Percentiles rank a stretch among this genome's conserved stretches.
Conservation (phyloP, 192 early-diverging fungal genomes). For the Rhizophagus prolifer region DNA sequence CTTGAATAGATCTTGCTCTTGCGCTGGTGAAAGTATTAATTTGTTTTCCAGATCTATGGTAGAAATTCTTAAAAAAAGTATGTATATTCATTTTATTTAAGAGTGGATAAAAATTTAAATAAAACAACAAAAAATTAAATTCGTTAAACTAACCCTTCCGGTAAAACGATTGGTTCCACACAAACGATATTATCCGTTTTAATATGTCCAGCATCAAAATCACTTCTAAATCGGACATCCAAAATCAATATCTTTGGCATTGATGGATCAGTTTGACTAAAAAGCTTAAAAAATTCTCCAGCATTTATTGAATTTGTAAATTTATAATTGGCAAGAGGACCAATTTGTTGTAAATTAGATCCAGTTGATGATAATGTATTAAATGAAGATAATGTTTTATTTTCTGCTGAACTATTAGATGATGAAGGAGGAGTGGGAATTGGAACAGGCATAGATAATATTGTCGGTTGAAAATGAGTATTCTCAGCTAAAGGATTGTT, state of each 20-base stretch:
- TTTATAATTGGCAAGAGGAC: background rate
- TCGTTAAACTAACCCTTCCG: conserved; percentile 20
- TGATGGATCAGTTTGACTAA: background rate
- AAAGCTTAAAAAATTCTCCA: background rate
- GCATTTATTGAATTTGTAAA: background rate
- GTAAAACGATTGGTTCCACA: conserved; percentile 24
- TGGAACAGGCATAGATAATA: background rate
- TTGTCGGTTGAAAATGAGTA: background rate
- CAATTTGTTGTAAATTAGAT: background rate
- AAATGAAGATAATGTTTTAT: background rate
- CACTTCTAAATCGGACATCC: conserved; percentile 11
- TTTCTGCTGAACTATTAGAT: background rate
- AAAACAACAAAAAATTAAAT: background rate
- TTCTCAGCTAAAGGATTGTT: background rate
- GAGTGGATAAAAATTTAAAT: background rate
- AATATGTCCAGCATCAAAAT: conserved; percentile 24
- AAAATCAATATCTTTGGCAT: conserved; percentile 13
- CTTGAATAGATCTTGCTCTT: conserved; percentile 66
- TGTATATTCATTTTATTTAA: too few relatives aligned
- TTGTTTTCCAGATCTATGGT: conserved; percentile 14
- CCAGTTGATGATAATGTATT: background rate
- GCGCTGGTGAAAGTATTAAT: conserved; percentile 37
- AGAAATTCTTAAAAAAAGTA: conserved; percentile 12
- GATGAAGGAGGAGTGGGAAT: background rate
- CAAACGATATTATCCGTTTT: conserved; percentile 27